A percentile compares a stretch with the other conserved stretches of the same genome.
Conservation (phyloP, 345 rosid genomes). For the Lepidium didymum region DNA sequence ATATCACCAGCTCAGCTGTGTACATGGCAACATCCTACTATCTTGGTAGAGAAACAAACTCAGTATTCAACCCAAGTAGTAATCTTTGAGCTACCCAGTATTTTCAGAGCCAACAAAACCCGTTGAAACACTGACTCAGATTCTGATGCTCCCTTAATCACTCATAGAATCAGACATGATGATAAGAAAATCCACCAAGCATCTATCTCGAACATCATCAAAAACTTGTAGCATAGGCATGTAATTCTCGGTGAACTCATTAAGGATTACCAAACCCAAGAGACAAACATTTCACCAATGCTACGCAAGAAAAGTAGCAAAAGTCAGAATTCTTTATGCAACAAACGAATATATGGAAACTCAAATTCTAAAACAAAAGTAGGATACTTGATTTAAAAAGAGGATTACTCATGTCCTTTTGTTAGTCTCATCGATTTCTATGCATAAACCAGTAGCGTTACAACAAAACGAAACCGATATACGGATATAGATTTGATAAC, state of each 20-base stretch:
- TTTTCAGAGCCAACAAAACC: slow-evolving; percentile 2
- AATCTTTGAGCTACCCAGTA: neutral
- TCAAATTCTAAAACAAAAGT: slow-evolving; percentile 26
- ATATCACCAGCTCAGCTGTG: slow-evolving; percentile 86
- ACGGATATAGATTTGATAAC: slow-evolving; percentile 24
- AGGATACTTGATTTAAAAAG: slow-evolving; percentile 32
- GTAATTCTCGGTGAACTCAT: slow-evolving; percentile 36
- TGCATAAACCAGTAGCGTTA: too few relatives aligned
- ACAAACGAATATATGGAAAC: slow-evolving; percentile 34
- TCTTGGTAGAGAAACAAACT: slow-evolving; percentile 10
- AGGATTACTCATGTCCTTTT: neutral
- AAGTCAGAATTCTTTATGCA: slow-evolving; percentile 23
- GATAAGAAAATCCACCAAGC: slow-evolving; percentile 19
- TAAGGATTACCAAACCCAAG: slow-evolving; percentile 12
- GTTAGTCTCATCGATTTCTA: neutral
- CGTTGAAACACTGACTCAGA: slow-evolving; percentile 5
- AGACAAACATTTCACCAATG: slow-evolving; percentile 28
- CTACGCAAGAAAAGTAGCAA: slow-evolving; percentile 7
- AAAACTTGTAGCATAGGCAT: slow-evolving; percentile 10
- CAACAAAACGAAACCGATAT: neutral
- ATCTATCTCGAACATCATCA: slow-evolving; percentile 23
- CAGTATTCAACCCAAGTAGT: neutral
- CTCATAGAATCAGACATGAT: slow-evolving; percentile 9
- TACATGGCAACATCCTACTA: slow-evolving; percentile 81
- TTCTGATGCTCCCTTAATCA: slow-evolving; percentile 14